Conservation (phyloP, 177 flowering plant genomes). For the Telopea speciosissima region DNA sequence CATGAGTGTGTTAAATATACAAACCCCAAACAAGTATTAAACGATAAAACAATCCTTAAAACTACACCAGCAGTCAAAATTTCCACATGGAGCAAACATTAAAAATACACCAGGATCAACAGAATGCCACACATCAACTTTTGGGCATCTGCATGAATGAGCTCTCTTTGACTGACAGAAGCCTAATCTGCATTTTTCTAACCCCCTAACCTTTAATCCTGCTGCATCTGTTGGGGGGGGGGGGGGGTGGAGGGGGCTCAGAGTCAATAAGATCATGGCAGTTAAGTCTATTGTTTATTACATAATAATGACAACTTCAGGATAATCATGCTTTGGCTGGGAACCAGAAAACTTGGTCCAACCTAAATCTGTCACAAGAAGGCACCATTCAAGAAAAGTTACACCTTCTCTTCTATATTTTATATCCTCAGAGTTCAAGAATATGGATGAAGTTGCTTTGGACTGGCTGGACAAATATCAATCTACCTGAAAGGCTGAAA, state of each 20-base stretch:
- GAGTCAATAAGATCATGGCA: too few relatives aligned
- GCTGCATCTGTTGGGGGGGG: too few relatives aligned
- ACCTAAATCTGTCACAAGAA: not conserved
- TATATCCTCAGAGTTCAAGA: too few relatives aligned
- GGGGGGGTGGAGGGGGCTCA: too few relatives aligned
- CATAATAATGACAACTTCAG: not conserved
- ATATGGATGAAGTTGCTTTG: too few relatives aligned
- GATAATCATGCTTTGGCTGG: not conserved
- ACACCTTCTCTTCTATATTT: too few relatives aligned
- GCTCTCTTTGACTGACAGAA: not conserved
- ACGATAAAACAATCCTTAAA: not conserved
- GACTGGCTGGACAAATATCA: too few relatives aligned
- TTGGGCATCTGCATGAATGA: not conserved
- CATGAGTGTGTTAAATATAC: not conserved
- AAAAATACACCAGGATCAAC: not conserved
- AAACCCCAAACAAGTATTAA: not conserved
- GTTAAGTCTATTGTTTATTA: not conserved
- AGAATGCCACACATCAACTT: not conserved
- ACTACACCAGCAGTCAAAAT: not conserved
- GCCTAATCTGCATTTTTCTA: not conserved
- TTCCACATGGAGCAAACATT: not conserved
- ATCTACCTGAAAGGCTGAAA: too few relatives aligned
- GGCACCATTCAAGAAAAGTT: not conserved
- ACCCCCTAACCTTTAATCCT: not conserved
- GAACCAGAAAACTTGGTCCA: not conserved